Base-by-base conservation (phyloP, 805 yeast species). In the Yarrowia deformans region DNA sequence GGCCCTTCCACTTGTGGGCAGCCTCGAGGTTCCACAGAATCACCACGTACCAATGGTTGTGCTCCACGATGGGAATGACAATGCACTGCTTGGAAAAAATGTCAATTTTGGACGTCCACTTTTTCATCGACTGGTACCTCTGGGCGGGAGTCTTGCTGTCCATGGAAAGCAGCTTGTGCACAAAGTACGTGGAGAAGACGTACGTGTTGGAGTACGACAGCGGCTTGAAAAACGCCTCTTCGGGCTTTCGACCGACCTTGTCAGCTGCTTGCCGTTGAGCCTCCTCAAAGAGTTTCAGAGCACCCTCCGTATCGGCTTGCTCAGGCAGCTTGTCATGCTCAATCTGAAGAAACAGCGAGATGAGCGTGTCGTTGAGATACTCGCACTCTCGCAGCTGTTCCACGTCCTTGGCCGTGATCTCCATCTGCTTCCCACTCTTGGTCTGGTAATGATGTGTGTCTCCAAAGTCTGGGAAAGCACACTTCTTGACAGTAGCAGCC, bases 301-400 rank as follows among this genome's bases (percentile, higher is more conserved):
- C 83, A 71, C 77, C 82, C 69, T 70, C 70, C 1, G 2, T 19
- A 14, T 63, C 68, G 0, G 79, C 77, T 9, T 71, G 66, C 13
- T 81, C 73, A 4, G 79, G 74, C 70, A 79, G 81, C 67, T 70
- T 70, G 60, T 66, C 77, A 56, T 68, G 73, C 37, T 67, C 49
- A 75, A 74, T 64, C 73, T 76, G 74, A 81, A 91, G 81, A 74
- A 91, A 93, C 76, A 94, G 94, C 77, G 92, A 97, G 69, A 95
- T 88, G 63, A 95, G 81, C 0, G 90, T 85, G 75, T 95, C 99
- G 79, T 95, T 94, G 61, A 95, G 85, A 93, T 97, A 94, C 71
- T 90, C 91, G 58, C 88, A 88, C 70, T 89, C 88, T 74, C 88
- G 87, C 10, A 94, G 82, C 55, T 97, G 90, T 71, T 85, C 86